These are phyloP conservation scores for Tricholoma flavovirens DNA, from an alignment of 768 basidiomycete species.

Conservation along the genomic window DNA sequence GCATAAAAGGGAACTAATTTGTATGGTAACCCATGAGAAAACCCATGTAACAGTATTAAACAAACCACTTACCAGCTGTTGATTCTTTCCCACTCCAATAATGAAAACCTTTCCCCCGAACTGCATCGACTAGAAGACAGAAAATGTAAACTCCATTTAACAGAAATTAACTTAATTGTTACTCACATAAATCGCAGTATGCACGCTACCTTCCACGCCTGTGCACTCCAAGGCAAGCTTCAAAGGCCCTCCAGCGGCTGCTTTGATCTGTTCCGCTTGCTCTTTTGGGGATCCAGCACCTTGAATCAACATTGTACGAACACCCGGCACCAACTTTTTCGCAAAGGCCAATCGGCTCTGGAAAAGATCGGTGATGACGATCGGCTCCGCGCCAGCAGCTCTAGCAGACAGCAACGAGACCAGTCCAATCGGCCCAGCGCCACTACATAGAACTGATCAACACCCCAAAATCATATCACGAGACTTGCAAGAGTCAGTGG, in stretches of 20 bases:
- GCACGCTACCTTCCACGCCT: constrained; percentile 57
- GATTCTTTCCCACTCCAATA: constrained; percentile 63
- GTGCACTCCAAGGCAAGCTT: constrained; percentile 59
- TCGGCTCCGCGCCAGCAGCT: constrained; percentile 65
- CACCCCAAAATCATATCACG: not conserved
- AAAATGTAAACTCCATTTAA: not conserved
- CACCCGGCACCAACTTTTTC: constrained; percentile 52
- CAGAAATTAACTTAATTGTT: not conserved
- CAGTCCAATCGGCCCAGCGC: constrained; percentile 65
- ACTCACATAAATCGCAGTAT: constrained; percentile 51
- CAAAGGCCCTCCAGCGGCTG: constrained; percentile 41
- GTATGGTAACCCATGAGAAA: not conserved
- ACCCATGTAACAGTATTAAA: not conserved
- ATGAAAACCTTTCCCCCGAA: constrained; percentile 68
- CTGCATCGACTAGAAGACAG: constrained; percentile 41
- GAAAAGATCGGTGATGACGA: constrained; percentile 64
- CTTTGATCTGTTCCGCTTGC: constrained; percentile 47
- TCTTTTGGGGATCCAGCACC: constrained; percentile 41
- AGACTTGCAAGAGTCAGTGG: not conserved
- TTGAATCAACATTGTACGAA: constrained; percentile 50
- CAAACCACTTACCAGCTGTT: constrained; percentile 41
- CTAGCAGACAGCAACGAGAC: constrained; percentile 56
- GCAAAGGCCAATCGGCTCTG: constrained; percentile 64
- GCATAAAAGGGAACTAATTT: constrained; percentile 66
- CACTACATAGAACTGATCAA: constrained; percentile 29